Evolutionary conservation across 768 basidiomycete species (phyloP), one percentile per base, ranked within the genome.

Genomic region (Podaxis sp.): DNA sequence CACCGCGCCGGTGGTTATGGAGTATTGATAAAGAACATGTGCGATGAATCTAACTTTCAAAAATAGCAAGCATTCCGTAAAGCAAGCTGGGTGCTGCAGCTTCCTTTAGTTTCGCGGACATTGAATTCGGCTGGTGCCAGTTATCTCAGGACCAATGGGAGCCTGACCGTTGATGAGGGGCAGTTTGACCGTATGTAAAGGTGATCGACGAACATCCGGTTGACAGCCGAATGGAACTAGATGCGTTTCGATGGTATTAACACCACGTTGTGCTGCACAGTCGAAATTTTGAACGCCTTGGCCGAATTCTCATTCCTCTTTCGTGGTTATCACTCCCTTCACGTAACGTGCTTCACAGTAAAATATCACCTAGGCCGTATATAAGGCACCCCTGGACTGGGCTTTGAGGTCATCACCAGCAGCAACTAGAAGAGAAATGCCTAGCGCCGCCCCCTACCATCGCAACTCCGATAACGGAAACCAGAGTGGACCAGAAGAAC

Each of bases 251-350:
- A 59, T 59, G 44, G 13, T 39, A 61, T 64, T 59, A 56, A 55
- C 28, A 51, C 57, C 64, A 64, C 64, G 64, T 56, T 64, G 63
- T 54, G 46, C 19, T 61, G 57, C 63, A 52, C 57, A 59, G 57
- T 64, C 52, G 46, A 59, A 64, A 51, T 30, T 59, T 64, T 33
- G 46, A 52, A 57, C 54, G 46, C 44, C 53, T 57, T 63, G 54
- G 38, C 38, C 54, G 46, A 22, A n/a, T 51, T 30, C 36, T 57
- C 54, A 30, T 28, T 48, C 42, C 7, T 36, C 55, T 53, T 42
- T 40, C 58, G 48, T 53, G 51, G 59, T 24, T 53, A 40, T 57
- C 61, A 63, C 54, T n/a, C 48, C 52, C 53, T 56, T 56, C 61
- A 57, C 36, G n/a, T 57, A 52, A 30, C 48, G 26, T 28, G 19